Base-by-base conservation (phyloP, 1,139 yeast genomes). In the Suhomyces anneliseae region DNA sequence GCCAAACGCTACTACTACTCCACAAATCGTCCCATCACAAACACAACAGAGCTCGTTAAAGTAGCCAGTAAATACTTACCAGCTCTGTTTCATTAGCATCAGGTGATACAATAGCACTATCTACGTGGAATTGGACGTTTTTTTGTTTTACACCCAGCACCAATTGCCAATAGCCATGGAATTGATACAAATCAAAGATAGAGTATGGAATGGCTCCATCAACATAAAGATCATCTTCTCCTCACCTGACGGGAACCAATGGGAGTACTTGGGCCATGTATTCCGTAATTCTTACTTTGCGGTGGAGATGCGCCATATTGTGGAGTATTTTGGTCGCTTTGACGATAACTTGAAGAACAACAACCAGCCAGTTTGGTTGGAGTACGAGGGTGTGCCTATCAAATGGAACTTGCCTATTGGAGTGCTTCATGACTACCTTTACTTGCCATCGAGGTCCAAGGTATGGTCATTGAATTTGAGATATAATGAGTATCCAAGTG, bases 361-460 rank as follows among this genome's bases (percentile, higher is more conserved):
- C 9, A 59, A 42, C 19, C 56, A 44, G 53, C 71, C 78, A 0
- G 58, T 74, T 0, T 90, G 96, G 96, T 72, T 90, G 43, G 90
- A 82, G 54, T 79, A 71, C 57, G 83, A 83, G 31, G 78, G 70
- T 6, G 81, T 73, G 0, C 90, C 95, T 0, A 50, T 90, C 27
- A 76, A 79, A 40, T 90, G 97, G 96, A 83, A 87, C 55, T 69
- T 83, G 55, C 97, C 97, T 0, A 66, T 85, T 6, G 97, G 97
- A 0, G 69, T 87, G 5, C 65, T 85, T 5, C 81, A 76, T 58
- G 97, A 90, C 55, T 62, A 75, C 24, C 62, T 78, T 46, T 69
- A 72, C 19, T 47, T 62, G 12, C 50, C 49, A 7, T 27, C 44
- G 9, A 9, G 38, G 14, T 19, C 32, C 36, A 39, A 48, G 31